Percentiles rank a stretch among this genome's conserved stretches.
Evolutionary conservation across 2,329 filamentous ascomycete genomes (phyloP).

Genomic region (Xylaria multiplex): DNA sequence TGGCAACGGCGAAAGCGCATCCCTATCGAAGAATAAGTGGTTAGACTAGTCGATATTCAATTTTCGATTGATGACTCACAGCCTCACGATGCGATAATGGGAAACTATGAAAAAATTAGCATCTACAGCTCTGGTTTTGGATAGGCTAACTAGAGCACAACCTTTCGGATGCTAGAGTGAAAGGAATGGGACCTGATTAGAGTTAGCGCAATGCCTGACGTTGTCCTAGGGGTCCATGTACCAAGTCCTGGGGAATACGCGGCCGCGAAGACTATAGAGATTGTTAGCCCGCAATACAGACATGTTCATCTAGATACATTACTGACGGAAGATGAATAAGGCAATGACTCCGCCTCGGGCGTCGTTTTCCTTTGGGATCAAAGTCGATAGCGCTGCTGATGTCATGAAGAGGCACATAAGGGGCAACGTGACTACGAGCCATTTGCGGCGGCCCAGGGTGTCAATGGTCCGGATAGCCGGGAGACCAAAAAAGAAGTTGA

Average conservation of each 20-base stretch:
- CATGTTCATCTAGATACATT: background rate
- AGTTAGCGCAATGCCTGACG: background rate
- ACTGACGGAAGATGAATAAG: slow-evolving; percentile 52
- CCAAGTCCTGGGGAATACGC: slow-evolving; percentile 54
- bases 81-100: slow-evolving; percentile 61
- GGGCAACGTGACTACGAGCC: slow-evolving; percentile 56
- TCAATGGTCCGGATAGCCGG: slow-evolving; percentile 55
- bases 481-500: slow-evolving; percentile 56
- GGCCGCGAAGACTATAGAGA: slow-evolving; percentile 51
- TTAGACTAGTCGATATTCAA: slow-evolving; percentile 17
- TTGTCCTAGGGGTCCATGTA: slow-evolving; percentile 20
- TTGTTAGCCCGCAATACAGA: background rate
- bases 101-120: slow-evolving; percentile 50
- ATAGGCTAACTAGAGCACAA: slow-evolving; percentile 22
- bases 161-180: slow-evolving; percentile 60
- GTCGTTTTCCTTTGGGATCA: slow-evolving; percentile 35
- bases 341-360: slow-evolving; percentile 49
- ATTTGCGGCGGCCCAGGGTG: slow-evolving; percentile 55
- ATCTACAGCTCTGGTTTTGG: too few relatives aligned
- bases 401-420: slow-evolving; percentile 57
- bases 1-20: slow-evolving; percentile 58
- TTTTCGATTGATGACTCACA: slow-evolving; percentile 33
- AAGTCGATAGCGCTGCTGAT: slow-evolving; percentile 51
- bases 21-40: slow-evolving; percentile 46
- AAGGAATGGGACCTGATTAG: slow-evolving; percentile 58